These are phyloP conservation scores for Darksidea phi DNA, from an alignment of 495 filamentous ascomycete genomes.

Conservation along the genomic window DNA sequence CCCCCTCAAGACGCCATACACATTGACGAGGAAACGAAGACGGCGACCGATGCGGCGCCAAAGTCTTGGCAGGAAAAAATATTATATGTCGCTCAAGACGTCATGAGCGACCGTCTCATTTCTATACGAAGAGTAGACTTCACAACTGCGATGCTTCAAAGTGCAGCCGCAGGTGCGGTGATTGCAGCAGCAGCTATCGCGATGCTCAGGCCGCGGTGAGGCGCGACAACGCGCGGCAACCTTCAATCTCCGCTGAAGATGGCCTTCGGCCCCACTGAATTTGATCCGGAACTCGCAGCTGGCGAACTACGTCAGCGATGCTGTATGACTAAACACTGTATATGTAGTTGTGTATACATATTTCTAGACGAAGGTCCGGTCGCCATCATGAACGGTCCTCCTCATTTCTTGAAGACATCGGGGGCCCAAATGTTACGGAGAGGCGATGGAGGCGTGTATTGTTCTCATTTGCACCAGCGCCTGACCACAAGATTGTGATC, in stretches of 20 bases:
- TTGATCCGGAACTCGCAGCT: background rate
- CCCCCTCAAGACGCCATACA: background rate
- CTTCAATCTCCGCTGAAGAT: background rate
- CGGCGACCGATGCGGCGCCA: background rate
- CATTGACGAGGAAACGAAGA: slow-evolving; percentile 25
- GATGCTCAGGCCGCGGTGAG: slow-evolving; percentile 54
- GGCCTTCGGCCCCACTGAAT: background rate
- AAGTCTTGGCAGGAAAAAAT: slow-evolving; percentile 16
- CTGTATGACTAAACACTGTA: slow-evolving; percentile 24
- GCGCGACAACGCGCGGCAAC: background rate
- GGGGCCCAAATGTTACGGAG: too few relatives aligned
- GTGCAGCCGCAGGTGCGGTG: slow-evolving; percentile 69
- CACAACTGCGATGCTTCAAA: slow-evolving; percentile 67
- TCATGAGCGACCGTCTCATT: slow-evolving; percentile 70
- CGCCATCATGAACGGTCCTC: too few relatives aligned
- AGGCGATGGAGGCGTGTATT: too few relatives aligned
- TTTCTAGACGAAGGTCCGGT: background rate
- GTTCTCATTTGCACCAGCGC: too few relatives aligned
- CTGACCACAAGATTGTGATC: too few relatives aligned
- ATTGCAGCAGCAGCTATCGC: slow-evolving; percentile 60
- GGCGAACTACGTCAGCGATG: background rate
- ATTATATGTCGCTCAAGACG: slow-evolving; percentile 40
- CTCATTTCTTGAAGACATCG: too few relatives aligned
- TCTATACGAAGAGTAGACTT: slow-evolving; percentile 69
- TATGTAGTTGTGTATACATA: slow-evolving; percentile 12